phyloP scores from a whole-genome alignment of 1,284 basidiomycete species.

The Fomes fomentarius region DNA sequence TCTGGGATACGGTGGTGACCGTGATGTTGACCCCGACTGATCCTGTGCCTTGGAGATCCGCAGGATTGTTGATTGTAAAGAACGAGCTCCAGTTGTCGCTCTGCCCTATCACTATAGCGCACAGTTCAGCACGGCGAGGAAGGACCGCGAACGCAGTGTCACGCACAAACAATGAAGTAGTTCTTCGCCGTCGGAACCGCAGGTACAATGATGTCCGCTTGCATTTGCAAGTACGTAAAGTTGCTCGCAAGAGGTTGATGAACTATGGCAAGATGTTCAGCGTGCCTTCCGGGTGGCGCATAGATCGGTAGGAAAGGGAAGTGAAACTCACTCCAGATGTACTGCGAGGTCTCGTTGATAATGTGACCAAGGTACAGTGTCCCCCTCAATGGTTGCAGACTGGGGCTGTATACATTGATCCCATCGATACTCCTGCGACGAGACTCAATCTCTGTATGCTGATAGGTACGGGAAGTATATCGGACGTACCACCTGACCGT shows the following conservation, averaged over 20 bases:
- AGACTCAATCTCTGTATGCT: background rate
- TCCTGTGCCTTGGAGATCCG: slow-evolving; percentile 5
- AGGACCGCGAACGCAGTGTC: too few relatives aligned
- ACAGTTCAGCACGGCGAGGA: background rate
- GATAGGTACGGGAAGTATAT: too few relatives aligned
- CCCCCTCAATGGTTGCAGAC: background rate
- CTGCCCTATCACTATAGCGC: background rate
- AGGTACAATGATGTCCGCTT: background rate
- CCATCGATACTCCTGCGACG: background rate
- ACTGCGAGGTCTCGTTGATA: background rate
- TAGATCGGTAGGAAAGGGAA: too few relatives aligned
- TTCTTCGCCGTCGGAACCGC: background rate
- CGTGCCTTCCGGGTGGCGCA: too few relatives aligned
- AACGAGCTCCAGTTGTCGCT: slow-evolving; percentile 6
- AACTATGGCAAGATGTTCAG: background rate
- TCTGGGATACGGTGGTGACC: background rate
- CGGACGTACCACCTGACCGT: slow-evolving; percentile 2
- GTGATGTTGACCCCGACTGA: background rate
- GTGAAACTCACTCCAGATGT: background rate
- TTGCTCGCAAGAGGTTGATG: background rate
- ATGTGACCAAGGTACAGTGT: background rate
- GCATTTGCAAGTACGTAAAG: background rate
- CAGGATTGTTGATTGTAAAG: slow-evolving; percentile 7
- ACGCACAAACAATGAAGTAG: slow-evolving; percentile 2
- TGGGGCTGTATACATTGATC: slow-evolving; percentile 1